A percentile compares a stretch with the other conserved stretches of the same genome.
These are phyloP conservation scores for Penicillium verhagenii DNA, from an alignment of 495 filamentous ascomycete species.

Conservation along the genomic window DNA sequence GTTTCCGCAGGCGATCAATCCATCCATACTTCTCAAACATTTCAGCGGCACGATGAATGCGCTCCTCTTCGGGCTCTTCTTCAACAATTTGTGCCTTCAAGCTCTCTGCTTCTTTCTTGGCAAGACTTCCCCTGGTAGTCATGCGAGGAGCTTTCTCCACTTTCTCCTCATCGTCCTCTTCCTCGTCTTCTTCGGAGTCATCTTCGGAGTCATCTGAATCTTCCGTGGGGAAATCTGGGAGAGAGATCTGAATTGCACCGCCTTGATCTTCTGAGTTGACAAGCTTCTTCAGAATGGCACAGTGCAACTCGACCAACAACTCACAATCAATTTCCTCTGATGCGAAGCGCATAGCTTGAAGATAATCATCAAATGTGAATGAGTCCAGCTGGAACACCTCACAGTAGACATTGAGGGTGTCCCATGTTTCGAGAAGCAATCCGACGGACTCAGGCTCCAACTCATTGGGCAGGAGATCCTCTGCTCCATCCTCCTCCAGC, in stretches of 20 bases:
- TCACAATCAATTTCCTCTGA: constrained; percentile 79
- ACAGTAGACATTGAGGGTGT: constrained; percentile 93
- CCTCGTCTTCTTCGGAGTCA: constrained; percentile 34
- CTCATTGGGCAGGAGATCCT: constrained; percentile 50
- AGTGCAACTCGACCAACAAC: constrained; percentile 87
- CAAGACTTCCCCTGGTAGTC: constrained; percentile 80
- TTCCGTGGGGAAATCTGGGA: constrained; percentile 73
- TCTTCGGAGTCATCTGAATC: constrained; percentile 59
- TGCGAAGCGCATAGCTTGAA: constrained; percentile 80
- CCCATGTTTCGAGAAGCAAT: constrained; percentile 83
- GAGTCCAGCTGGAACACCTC: constrained; percentile 91
- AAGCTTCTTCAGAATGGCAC: constrained; percentile 82
- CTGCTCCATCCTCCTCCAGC: constrained; percentile 38
- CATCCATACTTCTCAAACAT: constrained; percentile 67
- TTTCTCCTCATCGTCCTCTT: constrained; percentile 34
- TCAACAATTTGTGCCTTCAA: constrained; percentile 50
- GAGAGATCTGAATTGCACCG: constrained; percentile 72
- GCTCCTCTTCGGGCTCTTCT: constrained; percentile 34
- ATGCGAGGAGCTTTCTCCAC: constrained; percentile 62
- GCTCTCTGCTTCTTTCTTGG: constrained; percentile 71
- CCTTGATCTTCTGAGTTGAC: constrained; percentile 70
- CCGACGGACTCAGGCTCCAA: constrained; percentile 80
- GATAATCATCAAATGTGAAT: constrained; percentile 95
- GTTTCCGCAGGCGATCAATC: constrained; percentile 77
- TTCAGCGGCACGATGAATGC: constrained; percentile 75